These are phyloP conservation scores for Plasmodium reichenowi DNA, from an alignment of 169 alveolate species.

Conservation along the genomic window DNA sequence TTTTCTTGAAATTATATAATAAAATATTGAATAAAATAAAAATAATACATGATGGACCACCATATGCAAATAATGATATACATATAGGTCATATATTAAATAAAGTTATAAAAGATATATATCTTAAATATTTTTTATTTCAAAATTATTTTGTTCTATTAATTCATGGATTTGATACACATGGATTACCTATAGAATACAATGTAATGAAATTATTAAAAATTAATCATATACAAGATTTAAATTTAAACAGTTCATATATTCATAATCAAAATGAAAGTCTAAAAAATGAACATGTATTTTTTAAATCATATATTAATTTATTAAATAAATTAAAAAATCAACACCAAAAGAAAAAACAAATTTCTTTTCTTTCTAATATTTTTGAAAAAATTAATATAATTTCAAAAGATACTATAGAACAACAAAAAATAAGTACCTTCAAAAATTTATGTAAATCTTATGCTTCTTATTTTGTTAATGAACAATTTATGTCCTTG, in stretches of 20 bases:
- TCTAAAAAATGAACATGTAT: conserved; percentile 9
- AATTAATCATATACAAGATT: conserved; percentile 47
- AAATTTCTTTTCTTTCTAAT: not conserved
- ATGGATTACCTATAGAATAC: conserved; percentile 92
- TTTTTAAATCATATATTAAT: not conserved
- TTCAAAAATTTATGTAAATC: conserved; percentile 42
- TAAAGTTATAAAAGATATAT: conserved; percentile 89
- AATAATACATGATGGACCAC: conserved; percentile 92
- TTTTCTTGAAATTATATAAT: conserved; percentile 13
- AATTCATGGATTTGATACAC: conserved; percentile 94
- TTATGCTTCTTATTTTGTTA: conserved; percentile 47
- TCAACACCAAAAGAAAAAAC: conserved; percentile 13
- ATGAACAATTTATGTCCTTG: conserved; percentile 64
- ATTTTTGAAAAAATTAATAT: not conserved
- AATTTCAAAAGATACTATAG: not conserved
- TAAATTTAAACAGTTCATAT: conserved; percentile 4
- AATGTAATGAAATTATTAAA: conserved; percentile 77
- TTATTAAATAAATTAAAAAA: conserved; percentile 15
- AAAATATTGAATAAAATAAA: conserved; percentile 15
- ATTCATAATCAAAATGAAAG: not conserved
- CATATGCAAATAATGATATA: conserved; percentile 91
- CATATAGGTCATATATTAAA: conserved; percentile 92
- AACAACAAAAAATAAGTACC: conserved; percentile 16
- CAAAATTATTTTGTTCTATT: conserved; percentile 83
- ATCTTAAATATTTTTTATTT: conserved; percentile 81